Conservation (phyloP, 306 rosid genomes). For the Vicia faba region DNA sequence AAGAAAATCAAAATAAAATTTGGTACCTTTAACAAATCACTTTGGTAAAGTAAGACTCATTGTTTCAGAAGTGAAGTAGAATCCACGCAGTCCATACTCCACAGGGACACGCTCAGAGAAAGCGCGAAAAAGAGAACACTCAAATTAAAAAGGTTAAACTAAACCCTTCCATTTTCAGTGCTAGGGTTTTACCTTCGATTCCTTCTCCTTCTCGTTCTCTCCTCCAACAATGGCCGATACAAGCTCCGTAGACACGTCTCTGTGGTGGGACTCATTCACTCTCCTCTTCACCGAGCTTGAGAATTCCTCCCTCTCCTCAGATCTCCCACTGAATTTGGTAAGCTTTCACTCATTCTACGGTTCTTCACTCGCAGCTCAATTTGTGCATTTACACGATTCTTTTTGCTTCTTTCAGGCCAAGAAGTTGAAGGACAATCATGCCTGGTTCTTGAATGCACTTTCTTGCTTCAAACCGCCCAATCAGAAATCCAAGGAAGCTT, state of each 20-base stretch:
- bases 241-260: conserved; percentile 64
- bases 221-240: conserved; percentile 60
- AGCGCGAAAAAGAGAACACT: conserved; percentile 61
- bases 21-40: no score
- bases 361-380: neutral
- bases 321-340: conserved; percentile 74
- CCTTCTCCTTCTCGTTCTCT: conserved; percentile 16
- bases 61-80: neutral
- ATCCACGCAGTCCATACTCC: neutral
- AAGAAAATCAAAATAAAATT: no score
- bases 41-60: no score
- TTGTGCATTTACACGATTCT: conserved; percentile 19
- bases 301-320: conserved; percentile 60
- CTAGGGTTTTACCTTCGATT: conserved; percentile 45
- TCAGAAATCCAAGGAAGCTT: conserved; percentile 71
- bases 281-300: conserved; percentile 72
- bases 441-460: conserved; percentile 71
- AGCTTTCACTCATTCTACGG: neutral
- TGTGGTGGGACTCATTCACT: conserved; percentile 94
- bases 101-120: neutral
- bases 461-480: conserved; percentile 66
- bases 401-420: conserved; percentile 52
- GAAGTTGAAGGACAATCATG: conserved; percentile 72
- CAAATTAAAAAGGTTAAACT: conserved; percentile 31
- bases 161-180: conserved; percentile 34